Conservation (phyloP, 805 yeast species). For the Hanseniaspora guilliermondii region DNA sequence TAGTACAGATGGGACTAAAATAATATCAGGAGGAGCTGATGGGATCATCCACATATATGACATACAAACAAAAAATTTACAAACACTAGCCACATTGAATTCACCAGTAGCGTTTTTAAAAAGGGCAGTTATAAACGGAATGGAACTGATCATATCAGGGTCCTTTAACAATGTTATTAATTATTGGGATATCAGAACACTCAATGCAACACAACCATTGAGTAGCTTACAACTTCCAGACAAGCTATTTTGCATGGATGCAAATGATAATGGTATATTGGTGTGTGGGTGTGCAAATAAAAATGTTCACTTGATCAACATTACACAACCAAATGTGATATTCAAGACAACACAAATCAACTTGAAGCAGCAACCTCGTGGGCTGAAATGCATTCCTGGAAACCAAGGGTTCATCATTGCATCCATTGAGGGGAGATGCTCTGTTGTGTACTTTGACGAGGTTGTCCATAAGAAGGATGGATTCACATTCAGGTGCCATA, state of each 20-base stretch:
- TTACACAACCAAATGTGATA: conserved; percentile 70
- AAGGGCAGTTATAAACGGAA: conserved; percentile 76
- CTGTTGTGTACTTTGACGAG: conserved; percentile 82
- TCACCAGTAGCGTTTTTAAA: conserved; percentile 66
- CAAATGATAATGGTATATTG: conserved; percentile 66
- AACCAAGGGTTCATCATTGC: conserved; percentile 91
- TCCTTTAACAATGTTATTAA: conserved; percentile 93
- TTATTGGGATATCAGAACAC: conserved; percentile 89
- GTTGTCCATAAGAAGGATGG: conserved; percentile 57
- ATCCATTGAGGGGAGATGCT: conserved; percentile 90
- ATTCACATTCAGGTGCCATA: conserved; percentile 89
- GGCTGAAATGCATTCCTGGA: conserved; percentile 71
- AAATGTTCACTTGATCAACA: conserved; percentile 62
- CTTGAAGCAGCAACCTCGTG: conserved; percentile 77
- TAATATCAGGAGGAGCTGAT: conserved; percentile 83
- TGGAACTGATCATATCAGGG: conserved; percentile 59
- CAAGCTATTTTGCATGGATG: conserved; percentile 80
- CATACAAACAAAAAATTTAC: conserved; percentile 65
- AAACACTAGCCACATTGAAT: conserved; percentile 77
- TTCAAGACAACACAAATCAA: conserved; percentile 67
- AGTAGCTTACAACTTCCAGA: conserved; percentile 78
- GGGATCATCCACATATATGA: conserved; percentile 77
- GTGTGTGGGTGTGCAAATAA: conserved; percentile 83
- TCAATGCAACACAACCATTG: conserved; percentile 44
- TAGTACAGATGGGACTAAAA: conserved; percentile 63